Base-by-base conservation (phyloP, 352 stramenopile genomes). In the Pythium grandisporangium region DNA sequence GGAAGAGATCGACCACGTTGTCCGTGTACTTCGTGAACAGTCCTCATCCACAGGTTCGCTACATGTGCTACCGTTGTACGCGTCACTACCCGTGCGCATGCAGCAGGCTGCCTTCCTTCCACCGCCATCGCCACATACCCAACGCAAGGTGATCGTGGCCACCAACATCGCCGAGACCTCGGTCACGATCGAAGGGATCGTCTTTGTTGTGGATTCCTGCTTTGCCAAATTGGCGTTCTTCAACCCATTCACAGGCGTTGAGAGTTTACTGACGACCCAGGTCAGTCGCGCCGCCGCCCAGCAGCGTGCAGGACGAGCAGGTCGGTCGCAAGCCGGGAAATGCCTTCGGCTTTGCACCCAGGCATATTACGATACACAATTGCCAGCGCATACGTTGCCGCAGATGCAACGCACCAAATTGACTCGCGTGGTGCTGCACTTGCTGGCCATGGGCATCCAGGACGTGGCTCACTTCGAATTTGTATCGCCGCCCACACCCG, bases 171-270 rank as follows among this genome's bases (percentile, higher is more conserved):
- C 90, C 13, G 88, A 97, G 63, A 98, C 92, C 13, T 98, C 90
- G 1, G 92, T 99, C 42, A 99, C 96, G 2, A 98, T 99, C 49
- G 88, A 95, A 20, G 95, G 98, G 35, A 92, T 98, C 6, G 68
- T 85, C 8, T 91, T 87, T 40, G 73, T 90, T 22, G 59, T 89
- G 3, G 75, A 91, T 30, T 62, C 58, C 34, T 84, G 74, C 51
- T 89, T 93, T 30, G 71, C 69, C 20, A 92, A 95, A 49, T 64
- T 92, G 23, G 76, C 84, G 21, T 84, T 84, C 39, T 95, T 75
- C 51, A 88, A 94, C 25, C 76, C 85, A 14, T 52, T 82, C 11
- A 86, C 70, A 11, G 80, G 77, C 10, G 68, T 95, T 23, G 80
- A 96, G 39, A 66, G 77, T 7, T 50, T 96, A 6, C 45, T 91